Evolutionary conservation across 2,329 filamentous ascomycete genomes (phyloP).

Genomic region (Penicillium verrucosum): DNA sequence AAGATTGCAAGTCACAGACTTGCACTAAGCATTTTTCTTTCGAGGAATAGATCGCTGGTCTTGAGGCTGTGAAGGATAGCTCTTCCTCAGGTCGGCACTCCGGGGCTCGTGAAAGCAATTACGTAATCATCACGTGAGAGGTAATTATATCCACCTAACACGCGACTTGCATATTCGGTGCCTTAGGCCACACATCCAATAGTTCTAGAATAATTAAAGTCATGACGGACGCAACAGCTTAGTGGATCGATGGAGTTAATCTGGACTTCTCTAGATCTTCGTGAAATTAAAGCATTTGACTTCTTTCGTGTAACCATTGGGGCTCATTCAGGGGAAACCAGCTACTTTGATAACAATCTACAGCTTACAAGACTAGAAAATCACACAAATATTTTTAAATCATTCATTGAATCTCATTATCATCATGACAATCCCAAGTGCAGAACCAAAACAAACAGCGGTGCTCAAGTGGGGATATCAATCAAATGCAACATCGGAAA

Average conservation of each 20-base stretch:
- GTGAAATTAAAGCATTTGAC: too few relatives aligned
- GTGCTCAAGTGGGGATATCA: constrained; percentile 26
- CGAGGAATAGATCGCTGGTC: not conserved
- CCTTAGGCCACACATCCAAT: not conserved
- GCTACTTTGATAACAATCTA: not conserved
- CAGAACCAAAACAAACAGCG: constrained; percentile 15
- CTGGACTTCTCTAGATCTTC: too few relatives aligned
- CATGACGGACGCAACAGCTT: not conserved
- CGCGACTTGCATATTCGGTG: not conserved
- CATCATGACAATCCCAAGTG: constrained; percentile 22
- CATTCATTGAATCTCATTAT: constrained; percentile 28
- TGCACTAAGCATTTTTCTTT: not conserved
- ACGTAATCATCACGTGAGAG: not conserved
- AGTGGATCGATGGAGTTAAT: not conserved
- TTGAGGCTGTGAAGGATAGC: not conserved
- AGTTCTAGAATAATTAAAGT: not conserved
- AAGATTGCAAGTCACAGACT: not conserved
- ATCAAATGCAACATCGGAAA: constrained; percentile 22
- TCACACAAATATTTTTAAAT: constrained; percentile 8
- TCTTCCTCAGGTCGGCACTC: not conserved
- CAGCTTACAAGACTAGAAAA: not conserved
- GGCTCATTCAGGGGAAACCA: not conserved
- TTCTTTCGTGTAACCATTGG: too few relatives aligned
- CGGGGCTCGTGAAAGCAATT: not conserved
- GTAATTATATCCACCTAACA: fast-evolving